Percentiles rank a stretch among this genome's conserved stretches.
phyloP scores from a whole-genome alignment of 352 stramenopile genomes.

The Phytopythium boreale region DNA sequence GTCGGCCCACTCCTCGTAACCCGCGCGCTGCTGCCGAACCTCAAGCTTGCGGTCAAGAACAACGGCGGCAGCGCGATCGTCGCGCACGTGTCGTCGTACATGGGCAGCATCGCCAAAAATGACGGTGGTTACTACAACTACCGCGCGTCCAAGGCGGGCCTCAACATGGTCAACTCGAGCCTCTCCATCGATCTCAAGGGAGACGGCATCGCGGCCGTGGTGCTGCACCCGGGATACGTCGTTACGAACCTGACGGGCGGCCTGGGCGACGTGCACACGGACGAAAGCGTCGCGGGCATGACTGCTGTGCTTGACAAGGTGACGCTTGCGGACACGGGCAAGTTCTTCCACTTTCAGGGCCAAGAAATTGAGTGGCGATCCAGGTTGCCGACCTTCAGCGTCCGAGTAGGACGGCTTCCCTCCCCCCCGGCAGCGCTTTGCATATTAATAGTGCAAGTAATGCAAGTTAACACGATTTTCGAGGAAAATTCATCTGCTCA shows the following conservation, averaged over 20 bases:
- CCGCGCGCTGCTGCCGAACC: conserved; percentile 35
- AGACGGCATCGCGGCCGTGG: conserved; percentile 28
- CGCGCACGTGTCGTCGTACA: conserved; percentile 39
- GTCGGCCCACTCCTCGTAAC: conserved; percentile 54
- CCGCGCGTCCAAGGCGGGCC: conserved; percentile 52
- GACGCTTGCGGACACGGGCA: conserved; percentile 29
- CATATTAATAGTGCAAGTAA: too few species aligned
- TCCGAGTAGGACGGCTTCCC: too few species aligned
- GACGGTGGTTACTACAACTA: conserved; percentile 50
- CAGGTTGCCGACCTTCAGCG: too few species aligned
- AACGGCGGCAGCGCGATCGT: conserved; percentile 36
- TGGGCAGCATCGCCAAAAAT: conserved; percentile 47
- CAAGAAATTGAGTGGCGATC: too few species aligned
- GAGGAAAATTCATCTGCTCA: too few species aligned
- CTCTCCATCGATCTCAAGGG: conserved; percentile 32
- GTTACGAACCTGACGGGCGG: conserved; percentile 33
- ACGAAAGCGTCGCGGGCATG: conserved; percentile 32
- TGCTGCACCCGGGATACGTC: conserved; percentile 50
- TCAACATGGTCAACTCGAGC: conserved; percentile 58
- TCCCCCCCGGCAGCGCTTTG: too few species aligned
- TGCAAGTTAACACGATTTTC: too few species aligned
- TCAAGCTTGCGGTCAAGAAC: conserved; percentile 28
- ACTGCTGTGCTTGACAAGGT: conserved; percentile 20
- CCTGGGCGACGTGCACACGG: conserved; percentile 19
- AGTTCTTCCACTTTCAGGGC: conserved; percentile 34